A percentile compares a stretch with the other conserved stretches of the same genome.
These are phyloP conservation scores for Erucastrum elatum DNA, from an alignment of 345 rosid genomes.

Conservation along the genomic window DNA sequence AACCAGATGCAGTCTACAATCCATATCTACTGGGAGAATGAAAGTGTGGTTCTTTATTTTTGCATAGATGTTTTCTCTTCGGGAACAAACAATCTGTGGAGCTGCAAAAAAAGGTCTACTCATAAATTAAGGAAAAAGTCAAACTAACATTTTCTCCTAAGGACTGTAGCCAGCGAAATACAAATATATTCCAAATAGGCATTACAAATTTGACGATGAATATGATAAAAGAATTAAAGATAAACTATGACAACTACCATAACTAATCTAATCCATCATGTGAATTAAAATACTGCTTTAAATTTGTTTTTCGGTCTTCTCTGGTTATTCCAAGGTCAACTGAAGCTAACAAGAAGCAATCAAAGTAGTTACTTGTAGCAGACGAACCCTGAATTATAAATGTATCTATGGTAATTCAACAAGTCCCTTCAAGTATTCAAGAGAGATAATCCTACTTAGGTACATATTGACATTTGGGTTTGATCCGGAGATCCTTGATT, in stretches of 20 bases:
- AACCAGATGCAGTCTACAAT: background rate
- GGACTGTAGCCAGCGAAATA: background rate
- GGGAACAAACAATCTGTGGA: background rate
- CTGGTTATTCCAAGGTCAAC: background rate
- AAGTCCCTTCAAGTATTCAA: background rate
- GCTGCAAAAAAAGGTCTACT: background rate
- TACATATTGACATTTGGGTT: too few species aligned
- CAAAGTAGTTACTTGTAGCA: background rate
- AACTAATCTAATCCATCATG: background rate
- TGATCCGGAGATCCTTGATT: too few species aligned
- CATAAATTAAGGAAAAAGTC: constrained; percentile 1
- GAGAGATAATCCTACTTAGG: background rate
- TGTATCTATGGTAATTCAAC: background rate
- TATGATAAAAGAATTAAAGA: background rate
- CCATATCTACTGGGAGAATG: background rate
- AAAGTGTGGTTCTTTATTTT: constrained; percentile 5
- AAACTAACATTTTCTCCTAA: background rate
- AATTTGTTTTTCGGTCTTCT: background rate
- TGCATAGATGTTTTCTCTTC: background rate
- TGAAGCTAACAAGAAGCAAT: background rate
- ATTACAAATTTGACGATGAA: background rate
- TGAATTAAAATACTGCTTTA: background rate
- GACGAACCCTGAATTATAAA: background rate
- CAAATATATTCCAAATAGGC: background rate
- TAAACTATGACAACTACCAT: background rate